Conservation (phyloP, 495 filamentous ascomycete species). For the Aspergillus cristatus region DNA sequence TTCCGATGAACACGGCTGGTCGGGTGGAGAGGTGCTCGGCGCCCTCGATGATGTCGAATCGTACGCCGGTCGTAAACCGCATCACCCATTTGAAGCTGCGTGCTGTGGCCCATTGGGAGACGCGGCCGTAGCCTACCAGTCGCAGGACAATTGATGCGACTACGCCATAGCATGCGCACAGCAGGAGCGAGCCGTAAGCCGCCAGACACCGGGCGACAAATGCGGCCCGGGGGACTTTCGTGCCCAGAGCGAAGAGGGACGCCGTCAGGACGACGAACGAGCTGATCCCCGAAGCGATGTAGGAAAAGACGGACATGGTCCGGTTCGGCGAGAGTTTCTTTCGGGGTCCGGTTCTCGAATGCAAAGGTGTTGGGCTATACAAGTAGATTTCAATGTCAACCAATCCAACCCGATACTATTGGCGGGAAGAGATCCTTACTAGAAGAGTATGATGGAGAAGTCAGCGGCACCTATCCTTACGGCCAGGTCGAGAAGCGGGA, state of each 20-base stretch:
- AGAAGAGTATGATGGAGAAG: too few species aligned
- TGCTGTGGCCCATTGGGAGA: slow-evolving; percentile 78
- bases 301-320: slow-evolving; percentile 35
- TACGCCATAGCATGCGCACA: slow-evolving; percentile 69
- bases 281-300: slow-evolving; percentile 42
- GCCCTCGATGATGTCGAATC: slow-evolving; percentile 64
- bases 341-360: too few species aligned
- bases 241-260: slow-evolving; percentile 48
- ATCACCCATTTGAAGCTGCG: slow-evolving; percentile 77
- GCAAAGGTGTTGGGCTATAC: too few species aligned
- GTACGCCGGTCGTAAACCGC: slow-evolving; percentile 65
- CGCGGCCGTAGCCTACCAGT: slow-evolving; percentile 57
- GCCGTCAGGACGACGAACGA: slow-evolving; percentile 46
- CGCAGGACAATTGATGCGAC: slow-evolving; percentile 63
- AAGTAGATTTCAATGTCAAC: too few species aligned
- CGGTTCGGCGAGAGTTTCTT: background rate
- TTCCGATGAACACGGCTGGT: slow-evolving; percentile 84
- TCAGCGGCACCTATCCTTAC: too few species aligned
- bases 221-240: slow-evolving; percentile 44
- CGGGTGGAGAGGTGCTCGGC: slow-evolving; percentile 55
- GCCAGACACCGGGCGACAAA: slow-evolving; percentile 68
- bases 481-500: too few species aligned
- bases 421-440: too few species aligned
- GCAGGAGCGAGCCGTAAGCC: slow-evolving; percentile 54
- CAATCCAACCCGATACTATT: too few species aligned